A percentile compares a stretch with the other conserved stretches of the same genome.
Conservation (phyloP, 441 rosid species). For the Gossypium trilobum region DNA sequence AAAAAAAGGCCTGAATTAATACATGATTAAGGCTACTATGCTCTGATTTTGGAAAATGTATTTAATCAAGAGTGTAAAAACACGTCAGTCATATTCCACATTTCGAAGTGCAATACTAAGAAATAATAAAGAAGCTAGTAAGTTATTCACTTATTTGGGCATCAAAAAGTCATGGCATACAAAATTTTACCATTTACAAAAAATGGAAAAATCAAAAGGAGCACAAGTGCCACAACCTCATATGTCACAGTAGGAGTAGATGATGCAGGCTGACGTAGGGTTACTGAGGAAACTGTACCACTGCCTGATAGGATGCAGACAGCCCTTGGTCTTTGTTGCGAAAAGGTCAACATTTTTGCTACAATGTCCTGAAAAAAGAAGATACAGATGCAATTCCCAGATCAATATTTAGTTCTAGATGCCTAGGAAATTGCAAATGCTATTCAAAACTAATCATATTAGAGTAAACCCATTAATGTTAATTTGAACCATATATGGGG, state of each 20-base stretch:
- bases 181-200: not conserved
- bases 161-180: not conserved
- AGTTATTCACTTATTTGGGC: not conserved
- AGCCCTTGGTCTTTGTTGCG: constrained; percentile 90
- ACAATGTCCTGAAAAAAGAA: constrained; percentile 61
- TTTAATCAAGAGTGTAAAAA: not conserved
- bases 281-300: constrained; percentile 80
- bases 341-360: constrained; percentile 57
- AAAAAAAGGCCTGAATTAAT: not conserved
- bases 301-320: constrained; percentile 82
- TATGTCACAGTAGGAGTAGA: constrained; percentile 46
- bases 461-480: not conserved
- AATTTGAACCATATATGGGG: not conserved
- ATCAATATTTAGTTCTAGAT: not conserved
- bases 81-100: not conserved
- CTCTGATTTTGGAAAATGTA: not conserved
- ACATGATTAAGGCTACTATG: not conserved
- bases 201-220: not conserved
- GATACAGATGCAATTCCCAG: not conserved
- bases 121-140: not conserved
- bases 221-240: constrained; percentile 52
- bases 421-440: not conserved
- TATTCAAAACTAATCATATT: not conserved
- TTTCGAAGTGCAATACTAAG: not conserved
- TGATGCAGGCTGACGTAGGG: constrained; percentile 69